A percentile compares a stretch with the other conserved stretches of the same genome.
Conservation (phyloP, 208 protist genomes). For the Trichomonas vaginalis region DNA sequence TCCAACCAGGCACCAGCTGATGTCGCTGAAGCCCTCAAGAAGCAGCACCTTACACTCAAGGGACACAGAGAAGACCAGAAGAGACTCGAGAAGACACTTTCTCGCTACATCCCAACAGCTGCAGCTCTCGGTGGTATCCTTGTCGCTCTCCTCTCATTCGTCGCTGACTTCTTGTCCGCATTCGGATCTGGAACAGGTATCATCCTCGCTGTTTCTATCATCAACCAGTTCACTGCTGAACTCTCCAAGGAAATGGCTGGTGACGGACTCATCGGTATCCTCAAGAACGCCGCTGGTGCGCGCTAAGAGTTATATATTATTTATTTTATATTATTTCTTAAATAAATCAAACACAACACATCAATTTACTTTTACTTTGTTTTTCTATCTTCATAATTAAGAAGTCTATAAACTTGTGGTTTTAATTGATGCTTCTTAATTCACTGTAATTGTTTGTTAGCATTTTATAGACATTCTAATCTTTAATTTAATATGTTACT, state of each 20-base stretch:
- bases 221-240: constrained; percentile 97
- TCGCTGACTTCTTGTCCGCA: constrained; percentile 92
- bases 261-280: not conserved
- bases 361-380: no score
- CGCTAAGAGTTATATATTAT: not conserved
- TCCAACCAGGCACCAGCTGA: not conserved
- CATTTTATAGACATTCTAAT: no score
- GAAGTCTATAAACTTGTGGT: no score
- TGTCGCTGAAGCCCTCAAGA: not conserved
- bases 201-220: constrained; percentile 95
- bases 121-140: constrained; percentile 96
- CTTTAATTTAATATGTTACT: no score
- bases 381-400: no score
- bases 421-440: no score
- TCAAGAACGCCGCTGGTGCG: not conserved
- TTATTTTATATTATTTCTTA: not conserved
- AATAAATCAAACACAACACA: no score
- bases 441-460: no score
- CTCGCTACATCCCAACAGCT: constrained; percentile 79
- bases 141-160: constrained; percentile 92
- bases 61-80: not conserved
- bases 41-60: constrained; percentile 17
- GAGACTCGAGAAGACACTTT: not conserved
- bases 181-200: constrained; percentile 93
- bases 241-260: constrained; percentile 74